phyloP scores from a whole-genome alignment of 139 green algal species.

The Chlorella sp. region DNA sequence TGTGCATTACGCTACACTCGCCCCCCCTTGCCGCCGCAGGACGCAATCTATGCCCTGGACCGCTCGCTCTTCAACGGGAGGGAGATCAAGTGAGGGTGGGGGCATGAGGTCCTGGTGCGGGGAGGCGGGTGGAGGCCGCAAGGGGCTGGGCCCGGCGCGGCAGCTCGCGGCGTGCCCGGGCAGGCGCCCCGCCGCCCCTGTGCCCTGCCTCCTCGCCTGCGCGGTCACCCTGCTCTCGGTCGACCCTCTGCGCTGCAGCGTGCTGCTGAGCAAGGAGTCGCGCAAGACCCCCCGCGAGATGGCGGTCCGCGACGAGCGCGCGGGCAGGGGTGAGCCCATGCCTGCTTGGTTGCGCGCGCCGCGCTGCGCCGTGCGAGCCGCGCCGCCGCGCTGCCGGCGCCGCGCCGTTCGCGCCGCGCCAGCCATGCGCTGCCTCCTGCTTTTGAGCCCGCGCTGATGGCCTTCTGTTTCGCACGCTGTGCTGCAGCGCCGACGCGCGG shows the following conservation, averaged over 20 bases:
- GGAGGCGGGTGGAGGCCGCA: background rate
- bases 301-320: constrained; percentile 38
- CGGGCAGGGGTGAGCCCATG: no score
- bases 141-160: background rate
- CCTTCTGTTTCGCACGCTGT: no score
- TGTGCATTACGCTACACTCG: no score
- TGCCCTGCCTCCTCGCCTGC: background rate
- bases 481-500: no score
- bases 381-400: no score
- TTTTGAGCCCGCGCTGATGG: no score
- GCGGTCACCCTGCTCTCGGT: background rate
- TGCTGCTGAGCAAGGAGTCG: constrained; percentile 64
- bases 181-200: background rate
- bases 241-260: constrained; percentile 20
- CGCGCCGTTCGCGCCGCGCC: no score
- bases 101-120: background rate
- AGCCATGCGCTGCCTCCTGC: no score
- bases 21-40: no score
- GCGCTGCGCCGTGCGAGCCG: no score
- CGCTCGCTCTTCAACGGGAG: constrained; percentile 52
- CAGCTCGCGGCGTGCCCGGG: background rate
- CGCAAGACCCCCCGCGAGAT: constrained; percentile 84
- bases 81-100: constrained; percentile 44
- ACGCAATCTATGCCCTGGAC: constrained; percentile 74
- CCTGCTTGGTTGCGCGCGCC: no score